Base-by-base conservation (phyloP, 2,329 filamentous ascomycete genomes). In the Microsporum ferrugineum region DNA sequence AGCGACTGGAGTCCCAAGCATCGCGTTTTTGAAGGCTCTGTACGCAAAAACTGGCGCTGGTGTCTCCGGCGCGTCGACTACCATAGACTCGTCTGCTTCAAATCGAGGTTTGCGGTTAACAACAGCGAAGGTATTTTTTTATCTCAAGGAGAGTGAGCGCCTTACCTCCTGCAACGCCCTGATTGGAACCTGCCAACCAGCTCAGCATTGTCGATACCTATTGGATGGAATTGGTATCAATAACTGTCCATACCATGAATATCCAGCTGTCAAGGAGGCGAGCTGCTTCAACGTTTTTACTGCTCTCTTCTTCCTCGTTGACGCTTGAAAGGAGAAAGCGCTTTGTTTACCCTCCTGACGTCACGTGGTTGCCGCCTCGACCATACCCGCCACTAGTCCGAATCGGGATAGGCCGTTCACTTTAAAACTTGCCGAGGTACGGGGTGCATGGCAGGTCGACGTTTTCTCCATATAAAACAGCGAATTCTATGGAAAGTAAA, bases 1-100 rank as follows among this genome's bases (percentile, higher is more conserved):
- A 8, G 79, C 78, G 27, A 80, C 82, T 55, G 83, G 84, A 7
- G 80, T 76, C 38, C 85, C 83, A 61, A 80, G 68, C 61, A 76
- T 72, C 47, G 73, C 63, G 71, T 80, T 79, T 71, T 84, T 80
- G 75, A 86, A 84, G 14, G 85, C 85, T 67, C 84, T 84, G 61
- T 85, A 80, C 17, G 84, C 84, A 69, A 88, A 88, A 27, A 86
- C 78, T 55, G 84, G 84, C 55, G 84, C 84, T 6, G 85, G 84
- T 0, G 85, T 87, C 65, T 85, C 82, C 57, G 83, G 84, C 5
- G 80, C 75, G 47, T 85, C 83, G 62, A 80, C 67, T 62, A 76
- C 71, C 27, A 60, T 57, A 23, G 57, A 62, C 23, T 60, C 60
- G 38, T 62, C 62, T 63, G 33, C 41, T 51, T 31, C 6, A 29